A percentile compares a stretch with the other conserved stretches of the same genome.
phyloP scores from a whole-genome alignment of 768 basidiomycete genomes.

The Ephemerocybe angulata region DNA sequence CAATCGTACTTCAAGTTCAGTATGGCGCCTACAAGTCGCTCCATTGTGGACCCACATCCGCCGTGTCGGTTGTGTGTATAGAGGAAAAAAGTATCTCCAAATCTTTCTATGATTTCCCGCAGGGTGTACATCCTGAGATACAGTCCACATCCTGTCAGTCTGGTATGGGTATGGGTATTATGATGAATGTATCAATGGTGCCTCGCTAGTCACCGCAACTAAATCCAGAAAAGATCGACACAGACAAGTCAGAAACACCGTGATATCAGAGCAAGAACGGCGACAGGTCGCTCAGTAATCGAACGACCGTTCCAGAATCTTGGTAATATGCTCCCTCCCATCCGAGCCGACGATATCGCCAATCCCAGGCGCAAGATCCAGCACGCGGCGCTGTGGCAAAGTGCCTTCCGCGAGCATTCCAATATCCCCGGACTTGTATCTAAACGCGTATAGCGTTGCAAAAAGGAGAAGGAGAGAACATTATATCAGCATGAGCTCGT shows the following conservation, averaged over 20 bases:
- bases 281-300: conserved; percentile 51
- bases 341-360: conserved; percentile 80
- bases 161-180: too few species aligned
- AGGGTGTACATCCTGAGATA: too few species aligned
- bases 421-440: conserved; percentile 66
- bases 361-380: conserved; percentile 91
- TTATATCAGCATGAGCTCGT: background rate
- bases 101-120: too few species aligned
- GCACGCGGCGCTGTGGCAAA: conserved; percentile 84
- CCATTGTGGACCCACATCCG: too few species aligned
- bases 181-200: too few species aligned
- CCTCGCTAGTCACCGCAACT: too few species aligned
- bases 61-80: too few species aligned
- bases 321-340: conserved; percentile 75
- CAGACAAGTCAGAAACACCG: background rate
- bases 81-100: too few species aligned
- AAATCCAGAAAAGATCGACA: too few species aligned
- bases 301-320: conserved; percentile 75
- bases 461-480: background rate
- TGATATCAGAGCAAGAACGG: background rate
- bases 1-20: too few species aligned
- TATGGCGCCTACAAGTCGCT: too few species aligned
- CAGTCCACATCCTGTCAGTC: too few species aligned
- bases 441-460: conserved; percentile 12
- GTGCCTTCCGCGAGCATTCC: conserved; percentile 83